A percentile compares a stretch with the other conserved stretches of the same genome.
These are phyloP conservation scores for Globisporangium nagaii DNA, from an alignment of 352 stramenopile genomes.

Conservation along the genomic window DNA sequence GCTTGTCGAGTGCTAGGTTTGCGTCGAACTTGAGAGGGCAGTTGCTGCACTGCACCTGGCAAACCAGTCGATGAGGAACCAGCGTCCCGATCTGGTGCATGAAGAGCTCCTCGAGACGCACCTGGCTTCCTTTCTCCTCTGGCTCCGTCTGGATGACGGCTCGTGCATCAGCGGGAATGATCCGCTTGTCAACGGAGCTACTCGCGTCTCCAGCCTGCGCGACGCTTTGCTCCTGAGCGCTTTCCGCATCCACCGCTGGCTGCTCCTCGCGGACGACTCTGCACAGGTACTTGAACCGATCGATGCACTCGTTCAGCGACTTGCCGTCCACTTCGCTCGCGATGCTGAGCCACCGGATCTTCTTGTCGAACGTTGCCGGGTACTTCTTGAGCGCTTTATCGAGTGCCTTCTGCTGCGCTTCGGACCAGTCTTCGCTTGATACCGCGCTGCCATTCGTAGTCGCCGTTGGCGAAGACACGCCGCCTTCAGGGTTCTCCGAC, in stretches of 20 bases:
- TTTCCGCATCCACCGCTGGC: neutral
- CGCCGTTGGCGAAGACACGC: neutral
- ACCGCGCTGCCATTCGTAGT: neutral
- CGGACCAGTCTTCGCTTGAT: conserved; percentile 42
- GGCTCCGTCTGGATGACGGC: conserved; percentile 52
- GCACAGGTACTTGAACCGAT: conserved; percentile 67
- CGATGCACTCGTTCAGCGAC: conserved; percentile 78
- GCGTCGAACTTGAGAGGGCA: conserved; percentile 75
- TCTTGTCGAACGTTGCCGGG: conserved; percentile 67
- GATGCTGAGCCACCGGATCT: conserved; percentile 61
- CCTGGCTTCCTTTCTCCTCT: conserved; percentile 37
- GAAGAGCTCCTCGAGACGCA: conserved; percentile 67
- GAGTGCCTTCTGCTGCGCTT: conserved; percentile 55
- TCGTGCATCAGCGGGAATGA: conserved; percentile 42
- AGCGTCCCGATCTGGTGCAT: conserved; percentile 76
- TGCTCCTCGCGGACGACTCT: conserved; percentile 31
- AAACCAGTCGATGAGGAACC: conserved; percentile 52
- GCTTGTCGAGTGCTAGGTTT: conserved; percentile 33
- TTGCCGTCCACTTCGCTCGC: conserved; percentile 56
- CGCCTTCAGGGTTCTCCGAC: too few relatives aligned
- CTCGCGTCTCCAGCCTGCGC: conserved; percentile 10
- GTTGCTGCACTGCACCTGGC: conserved; percentile 63
- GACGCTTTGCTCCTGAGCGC: neutral
- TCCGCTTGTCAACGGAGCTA: conserved; percentile 24
- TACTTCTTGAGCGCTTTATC: conserved; percentile 69